Base-by-base conservation (phyloP, 2,329 filamentous ascomycete genomes). In the Trichoderma polysporum region DNA sequence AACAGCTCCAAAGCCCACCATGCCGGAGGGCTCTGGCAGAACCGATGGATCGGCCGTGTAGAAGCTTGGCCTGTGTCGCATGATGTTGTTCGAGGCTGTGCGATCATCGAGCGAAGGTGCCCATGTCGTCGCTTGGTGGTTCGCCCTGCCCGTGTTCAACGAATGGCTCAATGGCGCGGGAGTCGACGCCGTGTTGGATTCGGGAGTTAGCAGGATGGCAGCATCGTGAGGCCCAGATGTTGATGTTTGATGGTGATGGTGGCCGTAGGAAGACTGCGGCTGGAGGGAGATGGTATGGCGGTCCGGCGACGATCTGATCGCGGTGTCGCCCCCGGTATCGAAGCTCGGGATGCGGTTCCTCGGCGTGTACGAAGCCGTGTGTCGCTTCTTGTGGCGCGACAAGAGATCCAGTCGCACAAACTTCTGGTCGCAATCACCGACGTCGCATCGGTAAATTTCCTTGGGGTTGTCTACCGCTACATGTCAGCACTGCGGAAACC, bases 321-420 rank as follows among this genome's bases (percentile, higher is more conserved):
- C 22, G 27, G 57, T 63, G 45, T 75, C 74, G n/a, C 70, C 70
- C 7, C 77, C 71, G 17, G 80, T 71, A 67, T 76, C 79, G 70
- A 84, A 84, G 75, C 82, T 84, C 31, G 81, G 81, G n/a, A 80
- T 74, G 27, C 83, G 81, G 63, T 85, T 85, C 31, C 83, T 76
- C 5, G 84, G 83, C 2, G 81, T 79, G 67, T 85, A 85, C 0
- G 81, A 80, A 17, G 85, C 81, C 2, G 84, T 88, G 73, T 91
- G 88, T 31, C 88, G 85, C 75, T 88, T 89, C 73, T 86, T 84
- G 76, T 91, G 88, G 41, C 88, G 86, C 57, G 90, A 83, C 71
- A 92, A 87, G 47, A 94, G 84, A 76, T 94, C 92, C 73, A 90
- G 88, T 57, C 92, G 88, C 45, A 94, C 91, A 75, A 94, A 95